These are phyloP conservation scores for Sphagnurus paluster DNA, from an alignment of 1,284 basidiomycete species.

Conservation along the genomic window DNA sequence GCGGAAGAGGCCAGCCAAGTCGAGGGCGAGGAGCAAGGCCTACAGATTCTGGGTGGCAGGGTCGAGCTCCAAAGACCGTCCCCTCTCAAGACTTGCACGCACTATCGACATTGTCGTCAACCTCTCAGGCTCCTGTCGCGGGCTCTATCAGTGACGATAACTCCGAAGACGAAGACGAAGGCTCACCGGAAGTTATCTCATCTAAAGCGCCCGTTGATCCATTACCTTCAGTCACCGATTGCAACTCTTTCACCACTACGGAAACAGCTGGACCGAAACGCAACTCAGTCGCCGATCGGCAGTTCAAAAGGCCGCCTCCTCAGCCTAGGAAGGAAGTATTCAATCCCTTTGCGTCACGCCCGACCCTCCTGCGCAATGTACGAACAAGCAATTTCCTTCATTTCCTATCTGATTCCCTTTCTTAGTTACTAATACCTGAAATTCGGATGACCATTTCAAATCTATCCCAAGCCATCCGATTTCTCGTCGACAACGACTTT, in stretches of 20 bases:
- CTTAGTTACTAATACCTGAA: constrained; percentile 82
- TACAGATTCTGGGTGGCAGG: constrained; percentile 31
- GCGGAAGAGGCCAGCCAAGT: constrained; percentile 14
- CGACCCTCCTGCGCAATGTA: constrained; percentile 76
- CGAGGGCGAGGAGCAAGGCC: constrained; percentile 24
- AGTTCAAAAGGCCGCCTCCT: constrained; percentile 25
- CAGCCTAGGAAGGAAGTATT: constrained; percentile 55
- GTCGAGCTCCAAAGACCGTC: constrained; percentile 13
- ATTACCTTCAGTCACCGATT: not conserved
- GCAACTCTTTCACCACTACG: not conserved
- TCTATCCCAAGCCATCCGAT: constrained; percentile 90
- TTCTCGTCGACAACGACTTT: constrained; percentile 92
- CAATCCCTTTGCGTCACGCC: constrained; percentile 70
- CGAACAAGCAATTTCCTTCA: constrained; percentile 26
- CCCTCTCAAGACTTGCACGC: not conserved
- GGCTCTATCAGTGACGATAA: constrained; percentile 3
- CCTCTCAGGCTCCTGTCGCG: not conserved
- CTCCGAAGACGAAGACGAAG: constrained; percentile 38
- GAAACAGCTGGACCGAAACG: constrained; percentile 20
- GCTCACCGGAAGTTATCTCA: constrained; percentile 59
- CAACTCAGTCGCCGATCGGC: constrained; percentile 22
- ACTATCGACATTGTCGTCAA: not conserved
- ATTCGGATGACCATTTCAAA: constrained; percentile 91
- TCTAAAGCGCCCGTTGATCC: constrained; percentile 45
- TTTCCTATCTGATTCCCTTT: constrained; percentile 2